Evolutionary conservation across 495 filamentous ascomycete species (phyloP).

Genomic region (Gamarada debralockiae): DNA sequence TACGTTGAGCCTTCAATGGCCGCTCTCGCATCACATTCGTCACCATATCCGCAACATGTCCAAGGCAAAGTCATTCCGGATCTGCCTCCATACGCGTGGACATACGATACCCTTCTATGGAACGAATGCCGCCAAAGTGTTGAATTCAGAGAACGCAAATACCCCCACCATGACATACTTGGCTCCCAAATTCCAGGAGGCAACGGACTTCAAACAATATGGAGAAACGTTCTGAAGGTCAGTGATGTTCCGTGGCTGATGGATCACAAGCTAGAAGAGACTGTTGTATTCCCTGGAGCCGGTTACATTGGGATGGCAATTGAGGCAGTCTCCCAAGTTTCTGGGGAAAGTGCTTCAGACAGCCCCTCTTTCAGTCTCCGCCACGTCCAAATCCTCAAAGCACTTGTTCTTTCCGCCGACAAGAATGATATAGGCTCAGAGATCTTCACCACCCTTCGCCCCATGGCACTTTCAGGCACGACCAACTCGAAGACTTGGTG

Average conservation of each 20-base stretch:
- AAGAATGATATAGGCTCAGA: neutral
- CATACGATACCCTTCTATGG: slow-evolving; percentile 24
- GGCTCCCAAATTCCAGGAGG: slow-evolving; percentile 23
- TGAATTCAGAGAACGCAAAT: slow-evolving; percentile 25
- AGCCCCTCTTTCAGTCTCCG: slow-evolving; percentile 39
- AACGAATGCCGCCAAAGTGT: slow-evolving; percentile 24
- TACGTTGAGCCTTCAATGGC: slow-evolving; percentile 9
- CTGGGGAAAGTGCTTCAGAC: slow-evolving; percentile 10
- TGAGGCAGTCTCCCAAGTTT: slow-evolving; percentile 34
- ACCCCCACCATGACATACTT: slow-evolving; percentile 31
- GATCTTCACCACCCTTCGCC: neutral
- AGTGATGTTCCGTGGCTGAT: slow-evolving; percentile 18
- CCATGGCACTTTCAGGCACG: neutral
- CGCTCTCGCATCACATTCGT: neutral
- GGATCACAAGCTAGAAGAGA: slow-evolving; percentile 19
- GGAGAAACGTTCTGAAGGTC: slow-evolving; percentile 29
- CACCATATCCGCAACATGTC: neutral
- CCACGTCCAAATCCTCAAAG: slow-evolving; percentile 5
- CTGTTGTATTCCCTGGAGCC: slow-evolving; percentile 31
- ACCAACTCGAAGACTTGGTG: neutral
- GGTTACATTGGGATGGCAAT: slow-evolving; percentile 49
- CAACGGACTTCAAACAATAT: slow-evolving; percentile 23
- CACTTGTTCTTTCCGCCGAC: slow-evolving; percentile 17
- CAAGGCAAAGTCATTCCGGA: slow-evolving; percentile 8
- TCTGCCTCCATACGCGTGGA: slow-evolving; percentile 35